Evolutionary conservation across 2,329 filamentous ascomycete species (phyloP), one percentile per base, ranked within the genome.

Genomic region (Trichoderma sp.): DNA sequence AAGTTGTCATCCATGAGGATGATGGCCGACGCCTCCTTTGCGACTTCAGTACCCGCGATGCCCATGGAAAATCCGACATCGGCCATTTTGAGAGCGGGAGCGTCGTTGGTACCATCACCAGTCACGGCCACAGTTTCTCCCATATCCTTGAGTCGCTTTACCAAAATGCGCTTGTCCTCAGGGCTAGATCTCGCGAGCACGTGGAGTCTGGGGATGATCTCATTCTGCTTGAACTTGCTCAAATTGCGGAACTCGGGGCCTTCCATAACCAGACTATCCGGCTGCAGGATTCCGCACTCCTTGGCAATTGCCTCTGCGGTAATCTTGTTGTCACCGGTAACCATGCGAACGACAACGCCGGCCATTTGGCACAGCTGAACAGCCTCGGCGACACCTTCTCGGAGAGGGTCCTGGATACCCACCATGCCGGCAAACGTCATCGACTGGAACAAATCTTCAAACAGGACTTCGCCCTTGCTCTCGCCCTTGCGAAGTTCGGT

Each of bases 1-100:
- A 94, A 94, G 80, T 94, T 94, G 79, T 94, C 92, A 75, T 94
- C 92, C 91, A 94, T 93, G 15, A 94, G 83, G 73, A 94, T 93
- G 70, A 94, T 94, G 42, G 91, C 90, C 8, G 92, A 94, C 1
- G 92, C 92, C 78, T 94, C 91, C 79, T 94, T 94, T 54, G 92
- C 92, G 45, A 94, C 91, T 77, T 94, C 92, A 0, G 92, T 94
- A 70, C 92, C 92, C 15, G 91, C 86, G 64, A 94, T 92, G 72
- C 92, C 92, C 92, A 94, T 94, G 19, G 91, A 92, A 79, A 94
- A 94, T 29, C 92, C 92, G 58, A 94, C 90, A 74, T 94, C 91
- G 7, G 92, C 92, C 73, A 89, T 89, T 79, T 92, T 93, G 58
- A 94, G 84, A 59, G 92, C 92, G 29, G 91, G 91, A 4, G 91